These are phyloP conservation scores for Trichoderma koningiopsis DNA, from an alignment of 2,329 filamentous ascomycete genomes.

Conservation along the genomic window DNA sequence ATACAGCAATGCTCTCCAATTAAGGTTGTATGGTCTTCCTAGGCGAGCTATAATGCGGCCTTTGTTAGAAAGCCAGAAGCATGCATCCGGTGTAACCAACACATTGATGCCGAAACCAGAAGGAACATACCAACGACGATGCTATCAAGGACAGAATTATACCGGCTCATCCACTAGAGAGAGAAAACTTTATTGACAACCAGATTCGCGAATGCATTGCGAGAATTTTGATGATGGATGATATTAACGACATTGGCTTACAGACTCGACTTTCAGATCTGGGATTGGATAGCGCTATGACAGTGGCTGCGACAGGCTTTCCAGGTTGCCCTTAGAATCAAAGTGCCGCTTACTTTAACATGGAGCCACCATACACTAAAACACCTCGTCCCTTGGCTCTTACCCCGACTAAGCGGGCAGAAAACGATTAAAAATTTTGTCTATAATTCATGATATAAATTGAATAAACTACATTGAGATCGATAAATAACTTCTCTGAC, in stretches of 20 bases:
- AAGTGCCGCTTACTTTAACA: neutral
- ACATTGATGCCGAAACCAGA: too few relatives aligned
- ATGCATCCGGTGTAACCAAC: too few relatives aligned
- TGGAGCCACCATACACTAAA: neutral
- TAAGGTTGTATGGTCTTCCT: too few relatives aligned
- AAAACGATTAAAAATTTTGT: too few relatives aligned
- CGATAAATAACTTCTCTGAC: too few relatives aligned
- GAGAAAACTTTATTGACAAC: neutral
- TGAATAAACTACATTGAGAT: too few relatives aligned
- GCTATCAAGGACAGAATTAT: neutral
- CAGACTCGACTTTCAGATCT: neutral
- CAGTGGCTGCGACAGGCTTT: slow-evolving; percentile 12
- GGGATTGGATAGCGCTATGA: slow-evolving; percentile 18
- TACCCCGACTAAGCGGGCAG: neutral
- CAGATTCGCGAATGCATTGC: slow-evolving; percentile 1
- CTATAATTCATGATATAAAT: too few relatives aligned
- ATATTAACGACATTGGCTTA: neutral
- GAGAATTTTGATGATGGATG: neutral
- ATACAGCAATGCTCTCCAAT: too few relatives aligned
- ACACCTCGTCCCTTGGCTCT: neutral
- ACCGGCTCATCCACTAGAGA: neutral
- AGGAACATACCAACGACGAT: neutral
- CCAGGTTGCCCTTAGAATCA: neutral
- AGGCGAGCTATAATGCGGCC: too few relatives aligned
- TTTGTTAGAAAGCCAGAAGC: too few relatives aligned